Conservation (phyloP, 140 eudicot genomes). For the Senecio squalidus region DNA sequence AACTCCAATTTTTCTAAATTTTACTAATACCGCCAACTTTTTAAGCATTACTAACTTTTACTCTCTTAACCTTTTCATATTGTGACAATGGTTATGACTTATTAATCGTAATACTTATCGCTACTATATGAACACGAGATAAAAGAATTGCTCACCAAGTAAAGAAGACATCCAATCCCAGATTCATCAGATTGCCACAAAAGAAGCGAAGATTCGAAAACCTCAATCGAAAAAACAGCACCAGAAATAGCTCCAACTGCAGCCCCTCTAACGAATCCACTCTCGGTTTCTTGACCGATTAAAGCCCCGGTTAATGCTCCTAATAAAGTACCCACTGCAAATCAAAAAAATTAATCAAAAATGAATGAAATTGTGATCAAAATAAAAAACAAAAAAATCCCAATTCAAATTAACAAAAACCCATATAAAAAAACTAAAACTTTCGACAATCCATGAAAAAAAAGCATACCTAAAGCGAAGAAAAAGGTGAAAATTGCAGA, state of each 20-base stretch:
- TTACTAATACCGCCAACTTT: not conserved
- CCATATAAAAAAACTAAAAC: slow-evolving; percentile 6
- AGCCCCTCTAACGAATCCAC: slow-evolving; percentile 97
- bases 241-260: slow-evolving; percentile 98
- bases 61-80: not conserved
- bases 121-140: not conserved
- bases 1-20: slow-evolving; percentile 4
- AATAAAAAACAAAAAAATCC: slow-evolving; percentile 7
- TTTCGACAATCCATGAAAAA: not conserved
- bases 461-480: slow-evolving; percentile 69
- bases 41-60: not conserved
- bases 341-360: not conserved
- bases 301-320: slow-evolving; percentile 97
- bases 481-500: slow-evolving; percentile 91
- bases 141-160: slow-evolving; percentile 58
- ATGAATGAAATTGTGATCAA: not conserved
- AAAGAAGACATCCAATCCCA: slow-evolving; percentile 85
- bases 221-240: slow-evolving; percentile 97
- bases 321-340: slow-evolving; percentile 88
- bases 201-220: slow-evolving; percentile 82
- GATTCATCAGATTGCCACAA: slow-evolving; percentile 94
- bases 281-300: slow-evolving; percentile 96
- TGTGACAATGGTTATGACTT: not conserved
- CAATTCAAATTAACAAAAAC: slow-evolving; percentile 15
- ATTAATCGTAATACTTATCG: not conserved